Evolutionary conservation across 2,329 filamentous ascomycete genomes (phyloP).

Genomic region (Aspergillus aculeatinus): DNA sequence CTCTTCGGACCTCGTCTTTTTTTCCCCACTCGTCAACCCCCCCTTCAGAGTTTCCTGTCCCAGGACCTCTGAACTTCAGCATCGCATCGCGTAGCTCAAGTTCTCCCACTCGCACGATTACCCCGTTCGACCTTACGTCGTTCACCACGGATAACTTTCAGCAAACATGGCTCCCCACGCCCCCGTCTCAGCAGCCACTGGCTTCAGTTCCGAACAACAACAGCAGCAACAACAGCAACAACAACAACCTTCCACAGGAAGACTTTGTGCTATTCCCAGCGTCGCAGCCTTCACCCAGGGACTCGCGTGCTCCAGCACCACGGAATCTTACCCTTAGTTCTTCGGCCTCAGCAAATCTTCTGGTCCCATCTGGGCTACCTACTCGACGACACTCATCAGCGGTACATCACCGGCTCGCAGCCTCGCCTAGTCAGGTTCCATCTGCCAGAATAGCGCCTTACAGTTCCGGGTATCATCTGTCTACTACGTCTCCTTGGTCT

Average conservation of each 20-base stretch:
- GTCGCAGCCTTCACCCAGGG: constrained; percentile 33
- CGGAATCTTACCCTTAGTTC: constrained; percentile 41
- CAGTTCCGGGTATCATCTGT: constrained; percentile 41
- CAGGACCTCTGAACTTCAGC: constrained; percentile 48
- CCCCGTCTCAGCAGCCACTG: constrained; percentile 44
- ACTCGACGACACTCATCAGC: constrained; percentile 38
- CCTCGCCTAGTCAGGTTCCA: constrained; percentile 39
- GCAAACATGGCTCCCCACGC: constrained; percentile 50
- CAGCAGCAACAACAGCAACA: constrained; percentile 30
- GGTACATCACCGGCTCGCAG: constrained; percentile 37
- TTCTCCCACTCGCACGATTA: constrained; percentile 38
- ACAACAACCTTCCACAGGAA: constrained; percentile 35
- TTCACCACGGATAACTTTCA: constrained; percentile 51
- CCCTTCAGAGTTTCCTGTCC: constrained; percentile 45
- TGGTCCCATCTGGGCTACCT: constrained; percentile 35
- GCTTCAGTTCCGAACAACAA: constrained; percentile 32
- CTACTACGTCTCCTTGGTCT: constrained; percentile 37
- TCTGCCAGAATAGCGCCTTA: constrained; percentile 40
- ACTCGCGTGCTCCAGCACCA: constrained; percentile 36
- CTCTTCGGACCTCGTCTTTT: constrained; percentile 30
- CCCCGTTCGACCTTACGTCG: constrained; percentile 46
- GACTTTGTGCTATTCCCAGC: constrained; percentile 49
- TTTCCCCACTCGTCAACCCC: constrained; percentile 29
- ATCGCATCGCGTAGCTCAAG: constrained; percentile 45
- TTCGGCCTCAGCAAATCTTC: constrained; percentile 31